Base-by-base conservation (phyloP, 768 basidiomycete species). In the Exidia glandulosa region DNA sequence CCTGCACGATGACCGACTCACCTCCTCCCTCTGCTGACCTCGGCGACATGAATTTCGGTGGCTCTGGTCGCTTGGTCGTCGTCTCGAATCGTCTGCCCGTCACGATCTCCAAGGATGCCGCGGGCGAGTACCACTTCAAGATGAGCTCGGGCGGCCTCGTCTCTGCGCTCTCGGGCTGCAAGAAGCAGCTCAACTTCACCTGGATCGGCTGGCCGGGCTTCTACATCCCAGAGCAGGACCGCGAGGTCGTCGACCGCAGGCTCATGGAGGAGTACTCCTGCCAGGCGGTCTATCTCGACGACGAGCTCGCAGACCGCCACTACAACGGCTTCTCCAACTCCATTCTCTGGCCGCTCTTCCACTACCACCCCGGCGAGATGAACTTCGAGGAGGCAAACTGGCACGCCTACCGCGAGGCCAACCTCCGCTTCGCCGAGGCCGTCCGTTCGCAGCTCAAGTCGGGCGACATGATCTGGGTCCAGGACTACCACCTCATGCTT, bases 351-450 rank as follows among this genome's bases (percentile, higher is more conserved):
- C 96, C 96, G 2, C 79, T 99, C 54, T 97, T 99, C 81, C 96
- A 99, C 72, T 99, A 97, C 74, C 95, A 98, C 72, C 96, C 95
- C 7, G 95, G 95, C 63, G 95, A 98, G 76, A 98, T 98, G 93
- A 95, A 92, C 74, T 98, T 98, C 69, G 95, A 97, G 73, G 93
- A 96, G 76, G 90, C 90, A 70, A 91, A 98, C 71, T 99, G 96
- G 96, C 83, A 86, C 58, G 96, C 93, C 16, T 99, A 98, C 73
- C 85, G 95, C 34, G 93, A 95, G 72, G 95, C 95, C 52, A 99
- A 98, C 72, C 77, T 94, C 75, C 80, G 84, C 64, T 99, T 99
- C 68, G 95, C 96, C 0, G 88, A 97, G 71, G 89, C 80, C 23
- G 90, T 98, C 60, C 80, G 82, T 62, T 76, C 79, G 47, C 88